Evolutionary conservation across 805 yeast genomes (phyloP), one percentile per base, ranked within the genome.

Genomic region (Saccharomycopsis babjevae): DNA sequence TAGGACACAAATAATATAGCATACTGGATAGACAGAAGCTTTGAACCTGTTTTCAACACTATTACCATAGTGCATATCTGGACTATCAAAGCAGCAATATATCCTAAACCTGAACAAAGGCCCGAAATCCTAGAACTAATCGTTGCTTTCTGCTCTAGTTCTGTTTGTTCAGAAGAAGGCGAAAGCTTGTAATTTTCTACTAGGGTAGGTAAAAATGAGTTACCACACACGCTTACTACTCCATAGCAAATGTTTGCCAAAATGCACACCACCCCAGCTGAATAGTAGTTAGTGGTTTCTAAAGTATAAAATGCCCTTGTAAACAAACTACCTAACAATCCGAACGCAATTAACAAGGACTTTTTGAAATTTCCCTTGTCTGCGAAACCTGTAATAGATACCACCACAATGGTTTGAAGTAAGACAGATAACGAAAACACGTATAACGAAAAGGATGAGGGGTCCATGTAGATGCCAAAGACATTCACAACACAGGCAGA

Each of bases 181-280:
- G 25, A 32, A 30, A 32, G 22, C 25, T 72, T 61, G 57, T 75
- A 74, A 61, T 79, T 78, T 16, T 77, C 71, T 1, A 83, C 86
- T 42, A 88, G 71, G 0, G 81, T 76, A 0, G 94, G 91, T 52
- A 88, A 70, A 65, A 82, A 81, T 1, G 94, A 84, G 69, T 88
- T 88, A 6, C 91, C 92, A 65, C 91, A 86, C 11, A 88, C 93
- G 60, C 84, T 84, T 2, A 85, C 89, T 8, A 87, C 89, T 0
- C 96, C 96, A 71, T 82, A 88, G 25, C 87, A 80, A 16, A 86
- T 76, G 67, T 86, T 88, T 1, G 89, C 85, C 0, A 83, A 57
- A 5, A 86, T 77, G 16, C 88, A 86, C 16, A 84, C 70, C 0
- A 81, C 25, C 0, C 86, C 75, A 18, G 74, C 65, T 30, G 67